These are phyloP conservation scores for Cladosporium sp. DNA, from an alignment of 2,329 filamentous ascomycete genomes.

Conservation along the genomic window DNA sequence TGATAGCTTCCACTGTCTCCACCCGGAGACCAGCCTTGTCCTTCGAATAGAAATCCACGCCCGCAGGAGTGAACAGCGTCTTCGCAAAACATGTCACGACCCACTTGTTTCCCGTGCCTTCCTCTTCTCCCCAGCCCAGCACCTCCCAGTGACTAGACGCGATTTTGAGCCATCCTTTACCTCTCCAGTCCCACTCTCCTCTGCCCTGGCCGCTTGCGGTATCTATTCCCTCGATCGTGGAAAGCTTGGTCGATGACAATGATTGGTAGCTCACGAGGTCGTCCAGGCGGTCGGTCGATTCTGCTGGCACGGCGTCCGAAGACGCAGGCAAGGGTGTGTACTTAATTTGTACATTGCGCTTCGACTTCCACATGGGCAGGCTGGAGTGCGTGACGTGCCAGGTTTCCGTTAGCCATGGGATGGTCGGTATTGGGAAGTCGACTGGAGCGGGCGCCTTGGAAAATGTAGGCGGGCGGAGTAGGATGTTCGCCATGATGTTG, in stretches of 20 bases:
- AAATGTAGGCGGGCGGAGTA: constrained; percentile 30
- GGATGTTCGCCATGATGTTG: constrained; percentile 13
- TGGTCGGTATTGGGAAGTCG: constrained; percentile 43
- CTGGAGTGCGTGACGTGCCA: constrained; percentile 75
- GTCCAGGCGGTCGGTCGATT: constrained; percentile 53
- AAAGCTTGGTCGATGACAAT: constrained; percentile 46
- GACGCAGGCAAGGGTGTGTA: constrained; percentile 55
- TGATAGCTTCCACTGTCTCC: constrained; percentile 55
- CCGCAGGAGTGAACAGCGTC: constrained; percentile 78
- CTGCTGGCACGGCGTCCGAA: constrained; percentile 28
- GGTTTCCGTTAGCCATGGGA: constrained; percentile 60
- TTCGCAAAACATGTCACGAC: constrained; percentile 80
- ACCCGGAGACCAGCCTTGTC: constrained; percentile 56
- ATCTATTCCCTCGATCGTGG: constrained; percentile 64
- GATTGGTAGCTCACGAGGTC: constrained; percentile 70
- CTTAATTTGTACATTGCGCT: constrained; percentile 75
- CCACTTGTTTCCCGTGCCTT: constrained; percentile 50
- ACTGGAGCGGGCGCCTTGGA: constrained; percentile 22
- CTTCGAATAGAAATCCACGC: constrained; percentile 72
- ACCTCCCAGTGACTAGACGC: constrained; percentile 77
- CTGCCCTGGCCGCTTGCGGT: constrained; percentile 34
- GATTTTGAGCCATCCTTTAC: constrained; percentile 69
- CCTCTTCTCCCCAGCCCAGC: constrained; percentile 65
- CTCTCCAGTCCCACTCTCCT: constrained; percentile 69
- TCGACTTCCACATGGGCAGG: constrained; percentile 73